These are phyloP conservation scores for Acorus calamus DNA, from an alignment of 106 monocot genomes.

Conservation along the genomic window DNA sequence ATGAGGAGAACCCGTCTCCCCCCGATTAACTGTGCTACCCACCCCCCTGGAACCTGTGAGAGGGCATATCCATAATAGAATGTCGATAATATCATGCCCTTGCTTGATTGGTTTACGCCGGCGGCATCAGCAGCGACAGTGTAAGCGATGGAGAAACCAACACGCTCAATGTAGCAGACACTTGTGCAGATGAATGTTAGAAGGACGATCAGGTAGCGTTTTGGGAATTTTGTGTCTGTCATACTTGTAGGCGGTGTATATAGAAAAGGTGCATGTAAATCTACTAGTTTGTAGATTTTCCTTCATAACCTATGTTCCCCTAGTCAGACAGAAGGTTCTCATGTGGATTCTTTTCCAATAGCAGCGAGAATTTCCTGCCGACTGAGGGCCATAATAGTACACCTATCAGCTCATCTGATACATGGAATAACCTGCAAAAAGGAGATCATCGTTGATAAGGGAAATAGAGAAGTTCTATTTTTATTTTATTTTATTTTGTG, in stretches of 20 bases:
- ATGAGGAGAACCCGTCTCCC: slow-evolving; percentile 71
- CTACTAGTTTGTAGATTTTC: no score
- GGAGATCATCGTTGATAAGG: no score
- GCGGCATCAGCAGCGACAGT: slow-evolving; percentile 62
- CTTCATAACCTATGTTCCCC: no score
- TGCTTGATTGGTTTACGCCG: slow-evolving; percentile 68
- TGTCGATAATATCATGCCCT: slow-evolving; percentile 76
- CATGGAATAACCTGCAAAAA: no score
- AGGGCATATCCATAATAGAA: slow-evolving; percentile 89
- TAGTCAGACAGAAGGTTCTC: no score
- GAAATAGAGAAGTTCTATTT: no score
- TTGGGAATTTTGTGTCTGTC: slow-evolving; percentile 34
- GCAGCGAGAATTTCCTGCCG: no score
- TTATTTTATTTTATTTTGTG: no score
- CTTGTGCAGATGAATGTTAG: slow-evolving; percentile 63
- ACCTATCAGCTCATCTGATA: no score
- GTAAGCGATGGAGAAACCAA: slow-evolving; percentile 90
- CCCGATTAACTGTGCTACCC: slow-evolving; percentile 66
- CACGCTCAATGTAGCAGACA: slow-evolving; percentile 71
- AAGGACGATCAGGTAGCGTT: slow-evolving; percentile 53
- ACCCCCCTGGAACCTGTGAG: slow-evolving; percentile 89
- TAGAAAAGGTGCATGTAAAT: no score
- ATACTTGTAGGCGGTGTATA: not conserved
- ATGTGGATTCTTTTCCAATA: no score
- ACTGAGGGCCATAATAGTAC: no score